These are phyloP conservation scores for Pseudoscleropodium purum DNA, from an alignment of 225 moss, liverwort and hornwort genomes.

Conservation along the genomic window DNA sequence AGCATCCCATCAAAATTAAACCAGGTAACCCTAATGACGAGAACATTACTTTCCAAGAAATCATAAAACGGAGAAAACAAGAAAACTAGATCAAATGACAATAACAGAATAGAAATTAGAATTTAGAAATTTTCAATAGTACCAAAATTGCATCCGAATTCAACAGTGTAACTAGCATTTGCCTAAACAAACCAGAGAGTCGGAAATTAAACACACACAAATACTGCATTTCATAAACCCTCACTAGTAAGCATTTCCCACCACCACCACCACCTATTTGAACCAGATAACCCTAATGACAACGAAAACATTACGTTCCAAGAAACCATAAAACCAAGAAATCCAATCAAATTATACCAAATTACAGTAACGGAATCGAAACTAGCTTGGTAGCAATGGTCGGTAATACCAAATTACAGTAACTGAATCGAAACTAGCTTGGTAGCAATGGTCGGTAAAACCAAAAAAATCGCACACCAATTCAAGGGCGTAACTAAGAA, in stretches of 20 bases:
- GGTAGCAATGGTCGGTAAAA: not conserved
- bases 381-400: not conserved
- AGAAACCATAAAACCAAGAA: not conserved
- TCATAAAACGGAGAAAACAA: not conserved
- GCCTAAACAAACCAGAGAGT: not conserved
- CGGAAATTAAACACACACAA: not conserved
- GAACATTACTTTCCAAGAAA: not conserved
- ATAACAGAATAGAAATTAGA: not conserved
- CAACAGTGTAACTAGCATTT: not conserved
- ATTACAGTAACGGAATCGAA: not conserved
- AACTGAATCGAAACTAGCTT: too few relatives aligned
- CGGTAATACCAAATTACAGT: not conserved
- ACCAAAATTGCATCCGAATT: not conserved
- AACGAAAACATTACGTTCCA: not conserved
- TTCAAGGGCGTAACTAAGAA: not conserved
- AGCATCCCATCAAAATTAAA: not conserved
- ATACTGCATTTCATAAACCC: not conserved
- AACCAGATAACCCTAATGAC: not conserved
- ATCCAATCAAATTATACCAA: not conserved
- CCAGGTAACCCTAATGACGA: not conserved
- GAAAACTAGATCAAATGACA: not conserved
- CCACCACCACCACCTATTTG: not conserved
- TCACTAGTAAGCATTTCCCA: not conserved
- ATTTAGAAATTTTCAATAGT: not conserved
- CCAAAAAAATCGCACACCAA: not conserved